Evolutionary conservation across 140 eudicot species (phyloP).

Genomic region (Anethum foeniculum): DNA sequence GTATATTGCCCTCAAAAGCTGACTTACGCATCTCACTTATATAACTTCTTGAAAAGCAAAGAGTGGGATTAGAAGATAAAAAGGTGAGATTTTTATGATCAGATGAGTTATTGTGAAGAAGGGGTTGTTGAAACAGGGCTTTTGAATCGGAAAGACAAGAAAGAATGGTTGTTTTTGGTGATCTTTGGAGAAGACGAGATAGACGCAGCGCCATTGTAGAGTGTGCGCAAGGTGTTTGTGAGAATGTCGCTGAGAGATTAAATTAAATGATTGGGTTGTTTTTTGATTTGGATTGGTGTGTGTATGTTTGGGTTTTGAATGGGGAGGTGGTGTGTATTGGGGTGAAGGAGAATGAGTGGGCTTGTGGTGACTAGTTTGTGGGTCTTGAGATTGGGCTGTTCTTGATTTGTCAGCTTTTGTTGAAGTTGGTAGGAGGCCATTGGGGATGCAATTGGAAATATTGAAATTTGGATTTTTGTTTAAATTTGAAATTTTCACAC

Average conservation of each 20-base stretch:
- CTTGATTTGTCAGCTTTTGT: background rate
- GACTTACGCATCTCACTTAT: constrained; percentile 56
- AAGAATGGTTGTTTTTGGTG: constrained; percentile 7
- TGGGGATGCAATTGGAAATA: too few species aligned
- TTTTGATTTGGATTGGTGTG: background rate
- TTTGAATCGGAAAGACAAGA: background rate
- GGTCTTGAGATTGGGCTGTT: background rate
- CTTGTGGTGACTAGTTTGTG: background rate
- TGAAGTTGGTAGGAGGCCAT: too few species aligned
- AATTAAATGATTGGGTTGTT: background rate
- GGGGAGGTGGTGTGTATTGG: background rate
- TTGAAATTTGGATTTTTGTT: too few species aligned
- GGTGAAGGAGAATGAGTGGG: background rate
- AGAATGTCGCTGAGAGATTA: constrained; percentile 1
- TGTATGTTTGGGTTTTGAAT: background rate
- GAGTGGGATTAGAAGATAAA: background rate
- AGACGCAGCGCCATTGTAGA: constrained; percentile 30
- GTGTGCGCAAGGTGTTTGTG: constrained; percentile 6
- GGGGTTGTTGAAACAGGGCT: constrained; percentile 20
- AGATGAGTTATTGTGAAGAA: background rate
- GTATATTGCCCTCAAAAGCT: constrained; percentile 70
- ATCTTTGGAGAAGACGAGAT: constrained; percentile 22
- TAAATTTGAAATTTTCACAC: too few species aligned
- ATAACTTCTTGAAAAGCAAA: constrained; percentile 25
- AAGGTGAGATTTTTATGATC: background rate